These are phyloP conservation scores for Trematosphaeria pertusa DNA, from an alignment of 2,329 filamentous ascomycete genomes.

Conservation along the genomic window DNA sequence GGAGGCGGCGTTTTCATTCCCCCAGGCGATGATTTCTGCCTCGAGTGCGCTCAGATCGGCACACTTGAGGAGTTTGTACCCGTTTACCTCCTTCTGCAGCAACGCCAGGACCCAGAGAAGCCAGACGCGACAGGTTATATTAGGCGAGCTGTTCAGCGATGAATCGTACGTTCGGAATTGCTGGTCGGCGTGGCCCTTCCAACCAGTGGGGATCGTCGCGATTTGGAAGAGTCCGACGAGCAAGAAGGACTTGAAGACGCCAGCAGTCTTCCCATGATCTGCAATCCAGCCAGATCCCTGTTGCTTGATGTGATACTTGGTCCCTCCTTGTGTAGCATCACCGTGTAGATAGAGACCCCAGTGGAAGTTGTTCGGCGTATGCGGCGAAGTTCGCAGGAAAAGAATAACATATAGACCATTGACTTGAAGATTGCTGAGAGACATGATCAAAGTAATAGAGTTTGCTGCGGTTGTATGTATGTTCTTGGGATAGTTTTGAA, in stretches of 20 bases:
- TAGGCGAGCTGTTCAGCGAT: neutral
- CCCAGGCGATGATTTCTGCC: neutral
- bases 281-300: slow-evolving; percentile 1
- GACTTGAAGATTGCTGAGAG: neutral
- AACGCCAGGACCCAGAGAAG: slow-evolving; percentile 1
- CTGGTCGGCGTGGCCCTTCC: neutral
- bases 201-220: neutral
- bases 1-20: neutral
- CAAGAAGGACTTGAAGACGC: neutral
- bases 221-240: slow-evolving; percentile 1
- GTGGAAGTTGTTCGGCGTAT: slow-evolving; percentile 2
- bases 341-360: slow-evolving; percentile 1
- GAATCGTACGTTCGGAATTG: slow-evolving; percentile 3
- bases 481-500: too few species aligned
- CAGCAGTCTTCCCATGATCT: slow-evolving; percentile 1
- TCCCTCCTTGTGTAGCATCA: neutral
- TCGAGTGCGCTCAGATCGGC: slow-evolving; percentile 1
- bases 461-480: neutral
- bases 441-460: neutral
- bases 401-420: slow-evolving; percentile 1
- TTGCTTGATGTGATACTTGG: slow-evolving; percentile 3
- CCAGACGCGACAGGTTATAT: slow-evolving; percentile 1
- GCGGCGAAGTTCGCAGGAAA: neutral
- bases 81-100: slow-evolving; percentile 2
- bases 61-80: slow-evolving; percentile 1